A percentile compares a stretch with the other conserved stretches of the same genome.
These are phyloP conservation scores for Asterochloris sp. DNA, from an alignment of 139 green algal genomes.

Conservation along the genomic window DNA sequence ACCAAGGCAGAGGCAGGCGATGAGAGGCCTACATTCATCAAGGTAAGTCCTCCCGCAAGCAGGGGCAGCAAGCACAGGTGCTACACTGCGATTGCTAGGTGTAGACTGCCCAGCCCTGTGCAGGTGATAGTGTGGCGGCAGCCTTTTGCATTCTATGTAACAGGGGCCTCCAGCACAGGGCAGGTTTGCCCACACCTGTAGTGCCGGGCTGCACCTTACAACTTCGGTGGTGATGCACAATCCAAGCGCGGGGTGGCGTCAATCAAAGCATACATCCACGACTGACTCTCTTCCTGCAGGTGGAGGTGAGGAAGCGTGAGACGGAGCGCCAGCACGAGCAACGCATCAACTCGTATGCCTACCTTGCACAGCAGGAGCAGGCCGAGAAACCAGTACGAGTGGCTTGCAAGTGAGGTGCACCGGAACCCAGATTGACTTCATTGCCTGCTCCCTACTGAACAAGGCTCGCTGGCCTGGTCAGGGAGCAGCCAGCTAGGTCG, in stretches of 20 bases:
- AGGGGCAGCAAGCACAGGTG: slow-evolving; percentile 41
- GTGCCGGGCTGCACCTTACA: background rate
- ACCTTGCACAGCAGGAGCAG: slow-evolving; percentile 53
- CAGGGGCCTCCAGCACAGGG: background rate
- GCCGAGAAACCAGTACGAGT: slow-evolving; percentile 41
- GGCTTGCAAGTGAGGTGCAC: background rate
- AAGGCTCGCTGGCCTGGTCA: slow-evolving; percentile 9
- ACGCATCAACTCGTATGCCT: slow-evolving; percentile 56
- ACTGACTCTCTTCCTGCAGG: slow-evolving; percentile 27
- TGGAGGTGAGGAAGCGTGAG: slow-evolving; percentile 73
- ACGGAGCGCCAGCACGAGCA: slow-evolving; percentile 81
- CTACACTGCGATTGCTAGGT: background rate
- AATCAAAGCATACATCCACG: background rate
- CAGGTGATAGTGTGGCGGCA: background rate
- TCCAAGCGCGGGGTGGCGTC: background rate
- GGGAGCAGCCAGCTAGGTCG: slow-evolving; percentile 3
- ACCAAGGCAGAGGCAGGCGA: slow-evolving; percentile 10
- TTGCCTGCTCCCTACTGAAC: background rate
- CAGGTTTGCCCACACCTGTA: background rate
- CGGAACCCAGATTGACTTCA: background rate
- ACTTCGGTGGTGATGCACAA: background rate
- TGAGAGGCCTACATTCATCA: slow-evolving; percentile 8
- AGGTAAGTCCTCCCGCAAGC: background rate
- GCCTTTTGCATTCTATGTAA: background rate
- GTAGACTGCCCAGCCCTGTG: background rate